A percentile compares a stretch with the other conserved stretches of the same genome.
These are phyloP conservation scores for Penicillium lividum DNA, from an alignment of 495 filamentous ascomycete genomes.

Conservation along the genomic window DNA sequence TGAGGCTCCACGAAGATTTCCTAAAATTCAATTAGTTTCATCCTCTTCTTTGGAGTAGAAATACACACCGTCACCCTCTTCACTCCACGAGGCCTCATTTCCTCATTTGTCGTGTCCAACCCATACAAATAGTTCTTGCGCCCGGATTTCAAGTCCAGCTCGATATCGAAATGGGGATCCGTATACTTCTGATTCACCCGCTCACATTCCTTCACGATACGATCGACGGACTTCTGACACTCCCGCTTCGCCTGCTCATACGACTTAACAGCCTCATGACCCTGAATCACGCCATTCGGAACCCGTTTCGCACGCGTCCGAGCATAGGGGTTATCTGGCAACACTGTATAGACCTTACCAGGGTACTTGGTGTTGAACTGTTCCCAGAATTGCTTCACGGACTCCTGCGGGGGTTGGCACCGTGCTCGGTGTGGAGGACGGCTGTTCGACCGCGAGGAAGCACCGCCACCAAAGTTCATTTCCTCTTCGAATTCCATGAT, in stretches of 20 bases:
- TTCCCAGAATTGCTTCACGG: constrained; percentile 75
- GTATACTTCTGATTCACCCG: constrained; percentile 88
- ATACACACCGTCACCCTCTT: constrained; percentile 58
- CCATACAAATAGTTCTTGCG: constrained; percentile 63
- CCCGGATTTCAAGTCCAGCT: constrained; percentile 69
- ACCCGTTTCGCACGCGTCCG: constrained; percentile 58
- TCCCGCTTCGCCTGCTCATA: constrained; percentile 72
- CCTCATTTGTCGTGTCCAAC: constrained; percentile 46
- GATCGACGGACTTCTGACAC: constrained; percentile 73
- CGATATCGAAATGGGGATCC: constrained; percentile 87
- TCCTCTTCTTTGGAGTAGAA: too few relatives aligned
- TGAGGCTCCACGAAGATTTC: constrained; percentile 87
- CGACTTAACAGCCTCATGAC: constrained; percentile 59
- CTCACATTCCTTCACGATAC: constrained; percentile 80
- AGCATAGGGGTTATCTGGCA: constrained; percentile 73
- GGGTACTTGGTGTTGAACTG: constrained; percentile 68
- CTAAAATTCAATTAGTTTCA: constrained; percentile 26
- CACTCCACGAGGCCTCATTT: constrained; percentile 57
- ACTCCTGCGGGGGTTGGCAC: constrained; percentile 66
- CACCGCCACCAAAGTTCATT: constrained; percentile 25
- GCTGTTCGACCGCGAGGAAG: constrained; percentile 42
- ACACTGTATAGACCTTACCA: constrained; percentile 64
- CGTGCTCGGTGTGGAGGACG: constrained; percentile 46
- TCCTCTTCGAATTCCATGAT: constrained; percentile 41
- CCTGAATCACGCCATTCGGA: constrained; percentile 52